phyloP scores from a whole-genome alignment of 148 eudicot species.

The Tetragonia tetragonoides region DNA sequence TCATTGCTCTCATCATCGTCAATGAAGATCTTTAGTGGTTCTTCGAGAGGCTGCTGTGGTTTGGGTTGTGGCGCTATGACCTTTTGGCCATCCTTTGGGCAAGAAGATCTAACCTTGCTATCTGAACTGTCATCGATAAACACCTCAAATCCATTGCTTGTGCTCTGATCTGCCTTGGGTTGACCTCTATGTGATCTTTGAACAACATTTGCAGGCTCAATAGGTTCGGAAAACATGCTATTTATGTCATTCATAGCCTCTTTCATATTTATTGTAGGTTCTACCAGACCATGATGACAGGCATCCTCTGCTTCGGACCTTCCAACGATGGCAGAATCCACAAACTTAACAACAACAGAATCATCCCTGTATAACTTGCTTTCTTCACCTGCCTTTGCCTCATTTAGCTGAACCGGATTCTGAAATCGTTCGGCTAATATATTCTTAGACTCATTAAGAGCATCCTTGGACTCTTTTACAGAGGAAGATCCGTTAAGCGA shows the following conservation, averaged over 20 bases:
- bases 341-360: conserved; percentile 68
- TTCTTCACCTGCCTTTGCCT: conserved; percentile 25
- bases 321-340: conserved; percentile 72
- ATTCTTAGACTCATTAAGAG: conserved; percentile 11
- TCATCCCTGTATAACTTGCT: conserved; percentile 51
- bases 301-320: conserved; percentile 80
- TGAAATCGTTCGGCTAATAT: conserved; percentile 13
- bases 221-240: conserved; percentile 85
- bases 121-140: conserved; percentile 59
- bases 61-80: conserved; percentile 14
- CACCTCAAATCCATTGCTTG: conserved; percentile 51
- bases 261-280: conserved; percentile 69
- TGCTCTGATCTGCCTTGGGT: conserved; percentile 34
- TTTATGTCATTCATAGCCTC: conserved; percentile 79
- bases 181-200: conserved; percentile 39
- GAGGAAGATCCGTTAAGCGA: conserved; percentile 18
- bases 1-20: conserved; percentile 58
- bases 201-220: conserved; percentile 54
- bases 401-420: conserved; percentile 19
- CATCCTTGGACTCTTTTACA: conserved; percentile 10
- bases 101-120: conserved; percentile 28
- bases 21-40: conserved; percentile 62
- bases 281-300: conserved; percentile 82
- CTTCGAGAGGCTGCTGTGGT: conserved; percentile 32
- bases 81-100: conserved; percentile 20